phyloP scores from a whole-genome alignment of 257 asterid species.

The Mitragyna speciosa region DNA sequence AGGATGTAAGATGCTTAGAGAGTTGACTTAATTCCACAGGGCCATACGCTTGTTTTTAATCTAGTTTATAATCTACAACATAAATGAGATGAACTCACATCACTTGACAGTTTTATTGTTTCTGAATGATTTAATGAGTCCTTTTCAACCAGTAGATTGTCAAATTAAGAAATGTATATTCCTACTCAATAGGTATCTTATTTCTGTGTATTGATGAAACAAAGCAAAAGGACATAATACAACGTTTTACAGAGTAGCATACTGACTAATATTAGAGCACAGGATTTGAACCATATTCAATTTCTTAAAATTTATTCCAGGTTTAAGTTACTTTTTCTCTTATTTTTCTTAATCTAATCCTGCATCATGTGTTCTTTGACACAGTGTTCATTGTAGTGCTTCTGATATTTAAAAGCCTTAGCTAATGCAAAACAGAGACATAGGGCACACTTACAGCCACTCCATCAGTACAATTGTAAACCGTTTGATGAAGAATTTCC shows the following conservation, averaged over 20 bases:
- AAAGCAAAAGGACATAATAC: not conserved
- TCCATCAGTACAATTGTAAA: constrained; percentile 95
- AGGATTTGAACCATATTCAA: not conserved
- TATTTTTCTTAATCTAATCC: not conserved
- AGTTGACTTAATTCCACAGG: not conserved
- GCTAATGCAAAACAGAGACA: not conserved
- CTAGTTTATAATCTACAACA: not conserved
- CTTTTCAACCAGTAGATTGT: not conserved
- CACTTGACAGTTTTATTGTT: not conserved
- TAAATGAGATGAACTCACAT: not conserved
- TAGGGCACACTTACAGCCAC: constrained; percentile 53
- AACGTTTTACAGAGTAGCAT: not conserved
- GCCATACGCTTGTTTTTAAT: not conserved
- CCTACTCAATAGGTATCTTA: not conserved
- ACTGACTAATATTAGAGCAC: not conserved
- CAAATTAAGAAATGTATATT: not conserved
- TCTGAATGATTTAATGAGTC: not conserved
- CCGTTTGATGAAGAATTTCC: constrained; percentile 76
- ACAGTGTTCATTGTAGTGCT: not conserved
- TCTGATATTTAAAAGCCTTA: not conserved
- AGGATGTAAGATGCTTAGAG: not conserved
- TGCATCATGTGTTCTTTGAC: not conserved
- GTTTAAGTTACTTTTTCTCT: not conserved
- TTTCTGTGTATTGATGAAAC: too few species aligned
- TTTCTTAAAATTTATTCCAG: not conserved